Conservation (phyloP, 768 basidiomycete species). For the Calocybe gangraenosa region DNA sequence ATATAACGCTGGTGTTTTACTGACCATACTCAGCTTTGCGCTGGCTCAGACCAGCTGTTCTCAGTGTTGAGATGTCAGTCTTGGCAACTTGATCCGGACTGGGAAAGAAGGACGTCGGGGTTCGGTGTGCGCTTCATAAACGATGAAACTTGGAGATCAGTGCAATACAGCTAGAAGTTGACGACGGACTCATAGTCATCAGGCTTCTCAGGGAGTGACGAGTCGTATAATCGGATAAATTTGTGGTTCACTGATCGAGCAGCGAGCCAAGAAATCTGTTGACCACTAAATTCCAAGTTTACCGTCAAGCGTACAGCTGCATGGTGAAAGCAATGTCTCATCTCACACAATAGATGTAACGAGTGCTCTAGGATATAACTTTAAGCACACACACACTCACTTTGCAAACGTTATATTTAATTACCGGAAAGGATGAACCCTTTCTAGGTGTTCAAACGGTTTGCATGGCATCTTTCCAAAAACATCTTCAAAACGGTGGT, state of each 20-base stretch:
- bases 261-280: conserved; percentile 85
- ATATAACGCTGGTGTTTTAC: conserved; percentile 15
- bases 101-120: conserved; percentile 55
- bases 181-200: conserved; percentile 42
- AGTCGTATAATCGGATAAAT: conserved; percentile 75
- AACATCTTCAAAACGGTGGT: conserved; percentile 66
- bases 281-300: conserved; percentile 39
- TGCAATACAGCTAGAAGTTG: conserved; percentile 4
- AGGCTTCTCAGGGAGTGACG: conserved; percentile 65
- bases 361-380: conserved; percentile 46
- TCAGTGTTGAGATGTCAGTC: conserved; percentile 54
- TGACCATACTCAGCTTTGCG: conserved; percentile 90
- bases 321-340: neutral
- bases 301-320: neutral
- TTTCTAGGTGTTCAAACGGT: conserved; percentile 72
- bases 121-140: conserved; percentile 17
- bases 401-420: conserved; percentile 6
- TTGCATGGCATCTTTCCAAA: conserved; percentile 66
- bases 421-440: conserved; percentile 81
- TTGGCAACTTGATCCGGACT: conserved; percentile 62
- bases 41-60: conserved; percentile 71
- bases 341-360: conserved; percentile 68
- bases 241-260: conserved; percentile 79
- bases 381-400: neutral
- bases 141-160: neutral